These are phyloP conservation scores for Pyrenochaeta sp. DNA, from an alignment of 2,329 filamentous ascomycete genomes.

Conservation along the genomic window DNA sequence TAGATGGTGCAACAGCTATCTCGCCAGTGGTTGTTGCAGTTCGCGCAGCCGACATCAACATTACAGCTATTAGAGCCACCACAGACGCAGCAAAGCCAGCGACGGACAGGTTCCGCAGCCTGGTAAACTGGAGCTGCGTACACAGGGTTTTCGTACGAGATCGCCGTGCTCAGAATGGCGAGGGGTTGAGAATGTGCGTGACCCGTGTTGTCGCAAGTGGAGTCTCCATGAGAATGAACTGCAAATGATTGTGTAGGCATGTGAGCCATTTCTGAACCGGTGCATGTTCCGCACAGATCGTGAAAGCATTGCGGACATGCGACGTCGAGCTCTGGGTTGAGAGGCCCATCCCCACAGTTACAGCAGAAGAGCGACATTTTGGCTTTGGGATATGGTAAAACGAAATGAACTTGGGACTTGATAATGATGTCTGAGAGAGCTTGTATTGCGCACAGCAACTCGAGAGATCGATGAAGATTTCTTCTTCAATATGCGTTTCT, in stretches of 20 bases:
- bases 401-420: neutral
- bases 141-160: neutral
- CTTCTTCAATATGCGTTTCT: too few relatives aligned
- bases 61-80: slow-evolving; percentile 1
- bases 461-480: too few relatives aligned
- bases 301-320: neutral
- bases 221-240: too few relatives aligned
- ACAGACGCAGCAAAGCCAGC: slow-evolving; percentile 7
- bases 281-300: neutral
- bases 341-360: neutral
- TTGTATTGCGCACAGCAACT: too few relatives aligned
- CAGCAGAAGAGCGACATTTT: neutral
- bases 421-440: neutral
- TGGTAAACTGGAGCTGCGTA: neutral
- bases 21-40: slow-evolving; percentile 4
- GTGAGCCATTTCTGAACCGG: neutral
- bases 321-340: neutral
- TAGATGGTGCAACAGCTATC: neutral
- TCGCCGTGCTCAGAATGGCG: neutral
- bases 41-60: neutral
- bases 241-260: neutral
- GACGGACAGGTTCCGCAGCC: neutral
- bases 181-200: neutral
- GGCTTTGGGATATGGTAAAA: neutral
- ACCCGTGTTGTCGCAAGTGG: neutral